phyloP scores from a whole-genome alignment of 768 basidiomycete genomes.

The Boletus huronensis region DNA sequence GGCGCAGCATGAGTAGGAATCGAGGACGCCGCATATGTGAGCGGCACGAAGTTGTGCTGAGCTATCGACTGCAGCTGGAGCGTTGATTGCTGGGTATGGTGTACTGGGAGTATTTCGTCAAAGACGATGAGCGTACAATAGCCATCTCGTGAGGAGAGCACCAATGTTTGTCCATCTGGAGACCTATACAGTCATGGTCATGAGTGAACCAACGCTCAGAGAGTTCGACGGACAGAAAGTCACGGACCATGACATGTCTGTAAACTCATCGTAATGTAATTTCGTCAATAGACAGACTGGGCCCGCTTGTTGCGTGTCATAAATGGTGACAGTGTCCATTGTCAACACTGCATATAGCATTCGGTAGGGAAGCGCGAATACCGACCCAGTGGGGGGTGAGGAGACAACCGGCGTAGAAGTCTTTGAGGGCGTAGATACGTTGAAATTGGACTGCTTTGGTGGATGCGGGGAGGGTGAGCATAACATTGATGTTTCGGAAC shows the following conservation, averaged over 20 bases:
- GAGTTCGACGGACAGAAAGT: neutral
- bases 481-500: slow-evolving; percentile 6
- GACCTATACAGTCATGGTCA: slow-evolving; percentile 59
- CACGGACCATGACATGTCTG: slow-evolving; percentile 90
- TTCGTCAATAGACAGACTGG: slow-evolving; percentile 91
- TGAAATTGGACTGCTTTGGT: slow-evolving; percentile 13
- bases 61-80: slow-evolving; percentile 91
- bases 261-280: slow-evolving; percentile 96
- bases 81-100: slow-evolving; percentile 88
- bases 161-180: slow-evolving; percentile 88
- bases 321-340: slow-evolving; percentile 91
- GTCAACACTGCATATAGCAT: slow-evolving; percentile 95
- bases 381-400: slow-evolving; percentile 50
- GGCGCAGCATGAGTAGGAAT: slow-evolving; percentile 14
- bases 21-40: slow-evolving; percentile 35
- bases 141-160: slow-evolving; percentile 91
- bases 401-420: slow-evolving; percentile 31
- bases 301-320: slow-evolving; percentile 94
- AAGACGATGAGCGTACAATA: slow-evolving; percentile 96
- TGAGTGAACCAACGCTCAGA: slow-evolving; percentile 4
- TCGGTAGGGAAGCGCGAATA: slow-evolving; percentile 89
- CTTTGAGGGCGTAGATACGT: slow-evolving; percentile 19
- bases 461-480: slow-evolving; percentile 14
- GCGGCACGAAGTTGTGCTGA: slow-evolving; percentile 71
- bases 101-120: slow-evolving; percentile 86